A percentile compares a stretch with the other conserved stretches of the same genome.
Conservation (phyloP, 345 rosid species). For the Brassica carinata region DNA sequence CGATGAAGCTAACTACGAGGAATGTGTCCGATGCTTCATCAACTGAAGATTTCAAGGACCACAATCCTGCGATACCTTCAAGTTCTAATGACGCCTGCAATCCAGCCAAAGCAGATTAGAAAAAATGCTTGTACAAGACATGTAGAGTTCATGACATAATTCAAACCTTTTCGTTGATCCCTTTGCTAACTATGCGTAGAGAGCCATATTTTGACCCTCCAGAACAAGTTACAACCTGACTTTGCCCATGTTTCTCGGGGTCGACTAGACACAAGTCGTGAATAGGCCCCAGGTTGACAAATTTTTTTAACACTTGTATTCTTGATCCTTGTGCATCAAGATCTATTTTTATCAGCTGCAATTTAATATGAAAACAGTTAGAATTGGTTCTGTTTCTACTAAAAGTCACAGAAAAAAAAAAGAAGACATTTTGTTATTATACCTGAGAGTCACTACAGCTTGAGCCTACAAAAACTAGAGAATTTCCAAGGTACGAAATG, state of each 20-base stretch:
- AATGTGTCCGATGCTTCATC: conserved; percentile 95
- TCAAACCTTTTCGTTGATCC: conserved; percentile 93
- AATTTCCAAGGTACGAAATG: conserved; percentile 92
- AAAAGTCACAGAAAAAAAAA: too few species aligned
- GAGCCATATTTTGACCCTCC: conserved; percentile 59
- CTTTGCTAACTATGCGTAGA: conserved; percentile 59
- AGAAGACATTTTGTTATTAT: not conserved
- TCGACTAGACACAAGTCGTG: conserved; percentile 96
- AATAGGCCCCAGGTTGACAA: conserved; percentile 95
- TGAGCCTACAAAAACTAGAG: conserved; percentile 86
- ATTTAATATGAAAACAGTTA: not conserved
- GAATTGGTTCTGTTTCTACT: too few species aligned
- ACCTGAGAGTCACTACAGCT: conserved; percentile 99
- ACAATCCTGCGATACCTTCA: conserved; percentile 99
- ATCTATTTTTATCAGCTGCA: conserved; percentile 90
- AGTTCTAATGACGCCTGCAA: conserved; percentile 95
- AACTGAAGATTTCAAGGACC: conserved; percentile 90
- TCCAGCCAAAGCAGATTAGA: conserved; percentile 21
- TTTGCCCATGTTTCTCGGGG: conserved; percentile 99
- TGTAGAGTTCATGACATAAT: conserved; percentile 3
- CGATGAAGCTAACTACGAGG: conserved; percentile 65
- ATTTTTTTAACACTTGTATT: conserved; percentile 89
- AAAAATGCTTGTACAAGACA: not conserved
- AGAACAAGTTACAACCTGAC: conserved; percentile 96
- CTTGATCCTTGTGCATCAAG: conserved; percentile 90